Evolutionary conservation across 2,329 filamentous ascomycete genomes (phyloP).

Genomic region (Cryphonectria radicalis): DNA sequence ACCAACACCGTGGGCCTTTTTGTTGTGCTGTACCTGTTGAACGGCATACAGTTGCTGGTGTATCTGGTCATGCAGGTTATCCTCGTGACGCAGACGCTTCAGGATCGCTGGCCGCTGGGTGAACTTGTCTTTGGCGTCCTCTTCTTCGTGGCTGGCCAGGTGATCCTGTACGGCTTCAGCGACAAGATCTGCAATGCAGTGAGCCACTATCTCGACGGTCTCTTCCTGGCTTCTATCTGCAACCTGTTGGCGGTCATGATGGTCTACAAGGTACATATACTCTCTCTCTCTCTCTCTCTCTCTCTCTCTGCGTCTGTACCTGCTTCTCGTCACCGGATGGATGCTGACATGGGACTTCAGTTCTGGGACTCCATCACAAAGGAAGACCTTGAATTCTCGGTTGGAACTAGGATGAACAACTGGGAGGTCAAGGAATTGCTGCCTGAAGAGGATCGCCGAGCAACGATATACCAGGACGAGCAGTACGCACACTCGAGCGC

Average conservation of each 20-base stretch:
- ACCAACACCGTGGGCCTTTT: conserved; percentile 89
- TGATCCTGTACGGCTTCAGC: conserved; percentile 90
- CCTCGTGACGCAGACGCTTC: conserved; percentile 84
- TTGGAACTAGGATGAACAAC: conserved; percentile 92
- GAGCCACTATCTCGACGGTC: conserved; percentile 89
- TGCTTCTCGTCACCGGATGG: neutral
- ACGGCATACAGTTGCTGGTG: conserved; percentile 81
- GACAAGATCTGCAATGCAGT: conserved; percentile 80
- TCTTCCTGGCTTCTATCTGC: conserved; percentile 93
- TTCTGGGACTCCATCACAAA: conserved; percentile 99
- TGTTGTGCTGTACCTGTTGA: conserved; percentile 88
- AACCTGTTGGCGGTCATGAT: conserved; percentile 98
- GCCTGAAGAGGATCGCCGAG: conserved; percentile 77
- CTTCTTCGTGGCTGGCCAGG: conserved; percentile 91
- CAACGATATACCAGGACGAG: conserved; percentile 73
- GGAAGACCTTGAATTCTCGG: conserved; percentile 97
- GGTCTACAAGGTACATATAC: conserved; percentile 85
- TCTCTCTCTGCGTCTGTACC: neutral
- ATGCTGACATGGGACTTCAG: conserved; percentile 48
- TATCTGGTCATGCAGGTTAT: conserved; percentile 89
- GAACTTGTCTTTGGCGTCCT: conserved; percentile 89
- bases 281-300: conserved; percentile 1
- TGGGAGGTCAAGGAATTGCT: conserved; percentile 97
- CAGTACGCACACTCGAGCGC: conserved; percentile 61
- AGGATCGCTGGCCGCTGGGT: conserved; percentile 93